Percentiles rank a stretch among this genome's conserved stretches.
These are phyloP conservation scores for Phytophthora capsici DNA, from an alignment of 352 stramenopile genomes.

Conservation along the genomic window DNA sequence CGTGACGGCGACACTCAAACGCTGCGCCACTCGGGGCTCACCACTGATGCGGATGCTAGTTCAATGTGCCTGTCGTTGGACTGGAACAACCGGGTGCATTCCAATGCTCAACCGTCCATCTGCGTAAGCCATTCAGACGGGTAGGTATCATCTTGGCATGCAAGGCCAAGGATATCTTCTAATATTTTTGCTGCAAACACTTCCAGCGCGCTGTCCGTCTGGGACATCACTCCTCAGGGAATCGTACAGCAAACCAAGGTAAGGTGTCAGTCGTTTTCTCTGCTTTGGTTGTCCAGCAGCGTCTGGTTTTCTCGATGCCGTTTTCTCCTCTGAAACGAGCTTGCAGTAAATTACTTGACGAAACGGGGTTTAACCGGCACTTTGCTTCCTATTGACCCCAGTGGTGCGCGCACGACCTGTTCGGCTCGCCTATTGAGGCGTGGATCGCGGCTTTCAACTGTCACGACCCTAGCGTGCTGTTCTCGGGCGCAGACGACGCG, in stretches of 20 bases:
- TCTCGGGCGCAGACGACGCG: constrained; percentile 84
- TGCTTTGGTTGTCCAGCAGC: not conserved
- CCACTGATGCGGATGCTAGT: constrained; percentile 38
- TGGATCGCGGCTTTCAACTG: constrained; percentile 88
- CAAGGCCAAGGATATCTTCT: constrained; percentile 15
- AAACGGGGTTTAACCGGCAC: constrained; percentile 19
- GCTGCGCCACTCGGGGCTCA: constrained; percentile 47
- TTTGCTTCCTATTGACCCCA: constrained; percentile 29
- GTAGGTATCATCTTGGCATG: constrained; percentile 40
- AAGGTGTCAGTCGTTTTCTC: constrained; percentile 8
- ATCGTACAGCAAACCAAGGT: constrained; percentile 56
- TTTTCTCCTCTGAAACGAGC: constrained; percentile 1
- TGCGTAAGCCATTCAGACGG: constrained; percentile 87
- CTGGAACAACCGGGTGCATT: constrained; percentile 78
- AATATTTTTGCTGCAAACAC: constrained; percentile 9
- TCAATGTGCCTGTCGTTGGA: constrained; percentile 88
- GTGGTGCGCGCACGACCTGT: constrained; percentile 82
- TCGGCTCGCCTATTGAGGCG: constrained; percentile 77
- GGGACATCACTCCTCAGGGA: constrained; percentile 41
- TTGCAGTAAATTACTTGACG: constrained; percentile 12
- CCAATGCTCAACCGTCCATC: constrained; percentile 56
- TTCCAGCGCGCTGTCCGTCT: constrained; percentile 63
- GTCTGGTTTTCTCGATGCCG: constrained; percentile 7
- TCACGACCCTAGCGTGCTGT: constrained; percentile 77
- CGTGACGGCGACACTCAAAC: constrained; percentile 4